Conservation (phyloP, 768 basidiomycete genomes). For the Lentinula lateritia region DNA sequence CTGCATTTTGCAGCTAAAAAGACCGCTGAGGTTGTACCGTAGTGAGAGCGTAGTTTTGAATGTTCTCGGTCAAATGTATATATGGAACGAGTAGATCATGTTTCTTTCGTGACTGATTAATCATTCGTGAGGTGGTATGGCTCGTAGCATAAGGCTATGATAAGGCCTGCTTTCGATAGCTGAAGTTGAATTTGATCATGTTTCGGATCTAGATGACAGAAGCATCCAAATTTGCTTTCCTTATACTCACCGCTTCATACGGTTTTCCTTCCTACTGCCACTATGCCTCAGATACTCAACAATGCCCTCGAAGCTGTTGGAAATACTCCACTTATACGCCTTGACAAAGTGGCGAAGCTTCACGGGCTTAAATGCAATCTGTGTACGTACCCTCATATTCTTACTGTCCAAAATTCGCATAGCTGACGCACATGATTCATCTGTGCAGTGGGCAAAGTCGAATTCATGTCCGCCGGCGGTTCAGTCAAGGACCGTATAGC, state of each 20-base stretch:
- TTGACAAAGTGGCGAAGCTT: constrained; percentile 69
- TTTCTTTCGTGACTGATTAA: background rate
- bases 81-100: background rate
- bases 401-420: background rate
- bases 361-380: constrained; percentile 87
- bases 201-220: background rate
- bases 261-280: background rate
- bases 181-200: too few species aligned
- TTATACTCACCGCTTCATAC: background rate
- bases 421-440: background rate
- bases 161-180: too few species aligned
- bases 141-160: too few species aligned
- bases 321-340: constrained; percentile 83
- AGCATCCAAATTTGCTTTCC: background rate
- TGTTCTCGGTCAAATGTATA: background rate
- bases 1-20: constrained; percentile 85
- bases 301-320: constrained; percentile 84
- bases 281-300: constrained; percentile 51
- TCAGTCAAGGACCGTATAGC: constrained; percentile 96
- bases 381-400: constrained; percentile 41
- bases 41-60: background rate
- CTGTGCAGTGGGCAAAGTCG: constrained; percentile 75
- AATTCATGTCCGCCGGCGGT: constrained; percentile 87
- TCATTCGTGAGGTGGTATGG: too few species aligned
- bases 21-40: constrained; percentile 27